These are phyloP conservation scores for Phanerochaete carnosa DNA, from an alignment of 768 basidiomycete genomes.

Conservation along the genomic window DNA sequence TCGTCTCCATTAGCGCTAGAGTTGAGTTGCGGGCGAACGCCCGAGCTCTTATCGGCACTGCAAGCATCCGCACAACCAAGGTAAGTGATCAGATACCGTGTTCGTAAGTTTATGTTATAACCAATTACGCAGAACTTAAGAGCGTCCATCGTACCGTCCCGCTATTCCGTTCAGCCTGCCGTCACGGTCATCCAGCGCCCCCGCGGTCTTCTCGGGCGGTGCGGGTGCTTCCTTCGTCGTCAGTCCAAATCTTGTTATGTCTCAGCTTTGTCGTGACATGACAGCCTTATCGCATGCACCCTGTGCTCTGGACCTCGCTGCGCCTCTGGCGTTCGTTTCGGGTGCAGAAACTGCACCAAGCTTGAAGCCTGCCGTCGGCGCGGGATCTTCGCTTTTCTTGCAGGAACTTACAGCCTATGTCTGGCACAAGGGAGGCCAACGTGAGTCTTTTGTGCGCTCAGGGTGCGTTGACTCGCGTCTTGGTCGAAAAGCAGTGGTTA, in stretches of 20 bases:
- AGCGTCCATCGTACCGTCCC: too few relatives aligned
- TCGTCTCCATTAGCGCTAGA: too few relatives aligned
- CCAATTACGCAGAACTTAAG: too few relatives aligned
- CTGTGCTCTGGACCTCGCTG: constrained; percentile 31
- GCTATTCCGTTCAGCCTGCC: constrained; percentile 35
- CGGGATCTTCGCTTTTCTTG: constrained; percentile 26
- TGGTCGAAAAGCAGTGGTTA: too few relatives aligned
- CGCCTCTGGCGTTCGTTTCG: constrained; percentile 34
- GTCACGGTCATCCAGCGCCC: constrained; percentile 19
- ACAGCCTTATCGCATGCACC: constrained; percentile 23
- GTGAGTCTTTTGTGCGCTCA: constrained; percentile 11
- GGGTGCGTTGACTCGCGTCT: neutral
- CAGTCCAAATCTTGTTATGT: constrained; percentile 41
- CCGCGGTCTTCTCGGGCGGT: constrained; percentile 26
- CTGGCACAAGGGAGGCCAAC: constrained; percentile 45
- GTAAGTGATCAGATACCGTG: constrained; percentile 18
- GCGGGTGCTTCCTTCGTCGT: constrained; percentile 32
- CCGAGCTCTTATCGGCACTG: constrained; percentile 41
- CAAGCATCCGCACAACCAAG: constrained; percentile 30
- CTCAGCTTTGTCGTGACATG: constrained; percentile 10
- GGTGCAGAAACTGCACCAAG: constrained; percentile 42
- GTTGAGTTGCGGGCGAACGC: constrained; percentile 37
- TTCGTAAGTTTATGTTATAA: constrained; percentile 20
- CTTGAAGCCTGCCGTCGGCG: constrained; percentile 34
- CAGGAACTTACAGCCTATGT: constrained; percentile 31